Percentiles rank a stretch among this genome's conserved stretches.
Conservation (phyloP, 495 filamentous ascomycete genomes). For the Aspergillus egyptiacus region DNA sequence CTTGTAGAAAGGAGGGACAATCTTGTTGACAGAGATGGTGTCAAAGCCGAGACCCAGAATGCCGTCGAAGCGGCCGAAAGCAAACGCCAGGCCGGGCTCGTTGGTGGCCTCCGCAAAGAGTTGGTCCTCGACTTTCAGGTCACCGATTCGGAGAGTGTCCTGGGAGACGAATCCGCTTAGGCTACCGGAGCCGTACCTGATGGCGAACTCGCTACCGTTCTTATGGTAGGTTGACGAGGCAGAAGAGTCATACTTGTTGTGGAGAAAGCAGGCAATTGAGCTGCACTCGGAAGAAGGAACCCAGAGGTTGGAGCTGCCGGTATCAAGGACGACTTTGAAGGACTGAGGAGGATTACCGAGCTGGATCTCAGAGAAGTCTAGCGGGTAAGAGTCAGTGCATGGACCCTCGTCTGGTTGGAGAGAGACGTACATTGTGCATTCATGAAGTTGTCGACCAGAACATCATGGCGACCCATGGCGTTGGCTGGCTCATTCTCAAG, state of each 20-base stretch:
- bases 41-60: conserved; percentile 95
- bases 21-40: conserved; percentile 91
- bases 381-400: conserved; percentile 18
- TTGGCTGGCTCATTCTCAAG: conserved; percentile 71
- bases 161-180: conserved; percentile 90
- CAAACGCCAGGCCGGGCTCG: conserved; percentile 95
- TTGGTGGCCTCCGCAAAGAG: conserved; percentile 91
- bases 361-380: conserved; percentile 95
- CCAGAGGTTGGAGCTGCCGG: conserved; percentile 98
- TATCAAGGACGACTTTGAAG: conserved; percentile 99
- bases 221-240: conserved; percentile 85
- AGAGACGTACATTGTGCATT: conserved; percentile 88
- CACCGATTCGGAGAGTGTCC: conserved; percentile 80
- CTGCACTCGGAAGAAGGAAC: conserved; percentile 86
- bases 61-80: conserved; percentile 96
- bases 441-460: conserved; percentile 94
- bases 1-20: conserved; percentile 92
- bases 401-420: background rate
- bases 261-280: conserved; percentile 97
- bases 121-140: conserved; percentile 78
- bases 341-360: conserved; percentile 87
- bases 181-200: conserved; percentile 92
- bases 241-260: conserved; percentile 91
- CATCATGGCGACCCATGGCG: conserved; percentile 63
- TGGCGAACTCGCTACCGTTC: conserved; percentile 90